phyloP scores from a whole-genome alignment of 768 basidiomycete genomes.

The Austroboletus eburneus region DNA sequence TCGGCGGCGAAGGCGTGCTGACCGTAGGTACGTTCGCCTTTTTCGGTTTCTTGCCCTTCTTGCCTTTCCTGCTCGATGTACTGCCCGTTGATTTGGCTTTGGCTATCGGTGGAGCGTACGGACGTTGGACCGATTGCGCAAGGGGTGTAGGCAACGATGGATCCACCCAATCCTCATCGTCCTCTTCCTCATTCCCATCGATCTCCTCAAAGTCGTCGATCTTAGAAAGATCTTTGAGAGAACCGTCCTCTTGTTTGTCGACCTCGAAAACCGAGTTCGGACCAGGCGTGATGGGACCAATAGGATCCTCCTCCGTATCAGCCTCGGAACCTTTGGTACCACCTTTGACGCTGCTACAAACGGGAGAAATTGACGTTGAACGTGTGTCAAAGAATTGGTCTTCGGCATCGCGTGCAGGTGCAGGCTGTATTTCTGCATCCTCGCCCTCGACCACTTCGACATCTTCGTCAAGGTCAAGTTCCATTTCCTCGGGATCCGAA shows the following conservation, averaged over 20 bases:
- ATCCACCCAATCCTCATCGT: slow-evolving; percentile 64
- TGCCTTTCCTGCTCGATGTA: slow-evolving; percentile 22
- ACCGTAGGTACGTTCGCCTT: slow-evolving; percentile 38
- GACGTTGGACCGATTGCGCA: slow-evolving; percentile 20
- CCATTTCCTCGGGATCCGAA: slow-evolving; percentile 72
- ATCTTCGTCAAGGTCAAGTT: slow-evolving; percentile 50
- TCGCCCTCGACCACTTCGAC: slow-evolving; percentile 28
- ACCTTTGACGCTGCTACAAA: slow-evolving; percentile 32
- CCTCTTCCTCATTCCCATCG: slow-evolving; percentile 29
- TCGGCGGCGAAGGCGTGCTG: slow-evolving; percentile 31
- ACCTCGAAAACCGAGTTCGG: slow-evolving; percentile 36
- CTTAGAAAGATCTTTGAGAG: slow-evolving; percentile 24
- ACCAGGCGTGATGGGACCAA: slow-evolving; percentile 68
- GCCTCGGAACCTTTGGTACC: slow-evolving; percentile 48
- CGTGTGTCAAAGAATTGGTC: slow-evolving; percentile 56
- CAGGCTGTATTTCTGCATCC: slow-evolving; percentile 28
- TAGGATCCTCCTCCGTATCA: slow-evolving; percentile 69
- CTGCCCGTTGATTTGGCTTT: slow-evolving; percentile 28
- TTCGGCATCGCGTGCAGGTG: slow-evolving; percentile 28
- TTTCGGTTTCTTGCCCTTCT: slow-evolving; percentile 36
- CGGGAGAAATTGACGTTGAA: slow-evolving; percentile 43
- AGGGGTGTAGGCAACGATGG: slow-evolving; percentile 47
- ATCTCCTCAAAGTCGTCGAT: slow-evolving; percentile 28
- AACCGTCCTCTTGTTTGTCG: slow-evolving; percentile 15
- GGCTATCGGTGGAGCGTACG: slow-evolving; percentile 26